Evolutionary conservation across 2,329 filamentous ascomycete genomes (phyloP).

Genomic region (Dothiorella sarmentorum): DNA sequence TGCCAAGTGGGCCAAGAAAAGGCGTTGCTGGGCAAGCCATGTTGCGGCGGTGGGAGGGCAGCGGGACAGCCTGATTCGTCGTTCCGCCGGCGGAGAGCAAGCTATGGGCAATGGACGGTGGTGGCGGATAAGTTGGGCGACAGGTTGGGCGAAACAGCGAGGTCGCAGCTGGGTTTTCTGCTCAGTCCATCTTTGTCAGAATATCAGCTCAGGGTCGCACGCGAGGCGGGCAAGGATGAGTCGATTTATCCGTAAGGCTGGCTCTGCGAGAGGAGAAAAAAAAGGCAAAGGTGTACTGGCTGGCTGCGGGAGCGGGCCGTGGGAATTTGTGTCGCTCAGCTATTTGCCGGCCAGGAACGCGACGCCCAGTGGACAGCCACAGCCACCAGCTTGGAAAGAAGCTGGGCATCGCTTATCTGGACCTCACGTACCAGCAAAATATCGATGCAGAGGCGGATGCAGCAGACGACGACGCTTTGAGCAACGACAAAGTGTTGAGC

Average conservation of each 20-base stretch:
- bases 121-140: not conserved
- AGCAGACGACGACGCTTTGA: not conserved
- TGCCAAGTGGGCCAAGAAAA: conserved; percentile 1
- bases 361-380: not conserved
- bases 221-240: not conserved
- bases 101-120: not conserved
- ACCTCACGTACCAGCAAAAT: not conserved
- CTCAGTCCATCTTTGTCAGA: not conserved
- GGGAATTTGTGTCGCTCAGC: not conserved
- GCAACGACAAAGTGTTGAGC: not conserved
- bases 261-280: too few relatives aligned
- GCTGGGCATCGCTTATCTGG: conserved; percentile 1
- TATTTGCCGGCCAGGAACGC: not conserved
- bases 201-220: not conserved
- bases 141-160: too few relatives aligned
- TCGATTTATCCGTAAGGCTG: too few relatives aligned
- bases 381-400: not conserved
- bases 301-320: not conserved
- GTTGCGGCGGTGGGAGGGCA: not conserved
- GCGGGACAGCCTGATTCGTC: not conserved
- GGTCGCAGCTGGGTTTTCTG: too few relatives aligned
- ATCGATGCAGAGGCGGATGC: not conserved
- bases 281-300: not conserved
- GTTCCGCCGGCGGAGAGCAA: not conserved
- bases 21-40: not conserved